A percentile compares a stretch with the other conserved stretches of the same genome.
These are phyloP conservation scores for Ogataea neopini DNA, from an alignment of 805 yeast genomes.

Conservation along the genomic window DNA sequence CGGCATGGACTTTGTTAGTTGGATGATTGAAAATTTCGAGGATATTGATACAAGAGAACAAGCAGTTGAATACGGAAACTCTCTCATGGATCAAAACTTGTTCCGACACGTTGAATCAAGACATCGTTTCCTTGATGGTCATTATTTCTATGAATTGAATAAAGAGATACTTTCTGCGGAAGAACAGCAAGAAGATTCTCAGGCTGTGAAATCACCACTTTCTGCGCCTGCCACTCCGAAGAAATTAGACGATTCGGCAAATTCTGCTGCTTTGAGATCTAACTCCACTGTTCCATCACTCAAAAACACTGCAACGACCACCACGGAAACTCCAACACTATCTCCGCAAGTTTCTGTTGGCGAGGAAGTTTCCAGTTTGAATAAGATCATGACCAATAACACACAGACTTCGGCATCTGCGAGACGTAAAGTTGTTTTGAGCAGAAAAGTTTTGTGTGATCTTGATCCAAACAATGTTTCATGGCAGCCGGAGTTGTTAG, in stretches of 20 bases:
- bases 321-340: constrained; percentile 8
- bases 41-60: constrained; percentile 83
- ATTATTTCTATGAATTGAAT: constrained; percentile 78
- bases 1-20: constrained; percentile 82
- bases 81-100: constrained; percentile 67
- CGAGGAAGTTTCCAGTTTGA: constrained; percentile 12
- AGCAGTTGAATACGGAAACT: constrained; percentile 79
- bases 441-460: constrained; percentile 67
- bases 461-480: constrained; percentile 75
- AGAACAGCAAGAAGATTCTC: constrained; percentile 12
- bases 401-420: constrained; percentile 6
- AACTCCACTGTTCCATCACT: constrained; percentile 18
- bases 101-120: constrained; percentile 81
- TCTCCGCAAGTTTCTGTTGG: constrained; percentile 17
- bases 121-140: constrained; percentile 88
- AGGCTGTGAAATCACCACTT: constrained; percentile 9
- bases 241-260: constrained; percentile 12
- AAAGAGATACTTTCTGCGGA: constrained; percentile 48
- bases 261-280: constrained; percentile 12
- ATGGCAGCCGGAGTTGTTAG: constrained; percentile 72
- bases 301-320: constrained; percentile 4
- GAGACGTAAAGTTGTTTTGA: constrained; percentile 49
- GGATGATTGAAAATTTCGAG: constrained; percentile 77
- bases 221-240: constrained; percentile 18
- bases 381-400: constrained; percentile 4